Evolutionary conservation across 2,329 filamentous ascomycete species (phyloP), one percentile per base, ranked within the genome.

Genomic region (Aspergillus persii): DNA sequence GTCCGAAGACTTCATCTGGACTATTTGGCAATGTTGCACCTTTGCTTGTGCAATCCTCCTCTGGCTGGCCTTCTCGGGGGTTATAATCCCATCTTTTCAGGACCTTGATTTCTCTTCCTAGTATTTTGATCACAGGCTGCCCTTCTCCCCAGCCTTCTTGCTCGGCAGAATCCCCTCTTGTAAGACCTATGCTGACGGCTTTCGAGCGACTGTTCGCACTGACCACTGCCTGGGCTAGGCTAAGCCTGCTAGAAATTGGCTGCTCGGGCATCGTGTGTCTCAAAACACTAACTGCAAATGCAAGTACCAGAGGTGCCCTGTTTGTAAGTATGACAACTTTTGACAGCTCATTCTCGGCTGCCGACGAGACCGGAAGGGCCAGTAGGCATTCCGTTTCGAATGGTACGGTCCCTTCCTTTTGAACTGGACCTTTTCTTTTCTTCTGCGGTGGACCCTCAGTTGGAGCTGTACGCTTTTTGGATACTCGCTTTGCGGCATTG

Each of bases 261-360:
- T 96, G 92, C 65, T 90, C 88, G 0, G 92, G 90, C 88, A 93
- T 94, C 0, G 91, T 96, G 70, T 89, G 87, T 50, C 89, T 88
- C 50, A 96, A 72, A 52, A 94, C 71, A 60, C 86, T 84, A 12
- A 92, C 84, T 0, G 89, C 87, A 74, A 96, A 96, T 0, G 91
- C 91, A 4, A 96, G 81, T 1, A 96, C 86, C 1, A 96, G 77
- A 1, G 92, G 92, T 2, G 92, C 92, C 44, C 92, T 83, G 68
- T 96, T 96, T 0, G 91, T 95, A 61, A 87, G 78, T 1, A 96
- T 66, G 0, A 80, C 77, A 1, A 84, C 84, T 2, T 77, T 73
- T 12, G 80, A 78, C 4, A 96, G 84, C 7, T 81, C 76, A 1
- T 84, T 81, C 66, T 90, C 87, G 50, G 87, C 56, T 30, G 61